Conservation (phyloP, 108 stramenopile species). For the Thalassiosira profunda region DNA sequence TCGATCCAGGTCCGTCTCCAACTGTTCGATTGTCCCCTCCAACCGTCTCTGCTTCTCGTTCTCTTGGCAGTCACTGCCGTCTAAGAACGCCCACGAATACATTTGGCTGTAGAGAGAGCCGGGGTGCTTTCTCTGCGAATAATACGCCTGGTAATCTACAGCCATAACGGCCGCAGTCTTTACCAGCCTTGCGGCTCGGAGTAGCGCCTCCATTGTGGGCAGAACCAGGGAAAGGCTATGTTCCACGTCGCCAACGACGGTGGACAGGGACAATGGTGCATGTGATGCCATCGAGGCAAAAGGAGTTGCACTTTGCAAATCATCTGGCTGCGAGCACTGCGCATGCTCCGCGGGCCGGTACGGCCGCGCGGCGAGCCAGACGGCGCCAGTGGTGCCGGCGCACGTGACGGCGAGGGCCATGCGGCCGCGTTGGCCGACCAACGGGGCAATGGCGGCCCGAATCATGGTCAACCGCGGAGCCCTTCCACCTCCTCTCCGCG, state of each 20-base stretch:
- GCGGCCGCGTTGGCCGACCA: background rate
- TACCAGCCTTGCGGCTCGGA: constrained; percentile 60
- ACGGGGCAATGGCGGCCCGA: background rate
- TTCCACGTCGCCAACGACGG: background rate
- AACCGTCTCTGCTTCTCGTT: constrained; percentile 31
- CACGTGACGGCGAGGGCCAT: background rate
- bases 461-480: too few relatives aligned
- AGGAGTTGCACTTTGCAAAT: too few relatives aligned
- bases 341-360: background rate
- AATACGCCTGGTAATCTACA: constrained; percentile 63
- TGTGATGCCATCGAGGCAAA: background rate
- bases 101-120: constrained; percentile 6
- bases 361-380: background rate
- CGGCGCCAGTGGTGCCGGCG: background rate
- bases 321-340: background rate
- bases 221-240: constrained; percentile 32
- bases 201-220: constrained; percentile 69
- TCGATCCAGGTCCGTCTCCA: constrained; percentile 53
- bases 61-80: constrained; percentile 5
- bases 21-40: constrained; percentile 43
- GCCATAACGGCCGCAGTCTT: constrained; percentile 61
- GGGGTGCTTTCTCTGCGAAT: constrained; percentile 11
- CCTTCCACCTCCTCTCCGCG: background rate
- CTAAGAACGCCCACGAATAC: background rate
- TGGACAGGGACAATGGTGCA: background rate